A percentile compares a stretch with the other conserved stretches of the same genome.
phyloP scores from a whole-genome alignment of 345 rosid genomes.

The Populus tremula region DNA sequence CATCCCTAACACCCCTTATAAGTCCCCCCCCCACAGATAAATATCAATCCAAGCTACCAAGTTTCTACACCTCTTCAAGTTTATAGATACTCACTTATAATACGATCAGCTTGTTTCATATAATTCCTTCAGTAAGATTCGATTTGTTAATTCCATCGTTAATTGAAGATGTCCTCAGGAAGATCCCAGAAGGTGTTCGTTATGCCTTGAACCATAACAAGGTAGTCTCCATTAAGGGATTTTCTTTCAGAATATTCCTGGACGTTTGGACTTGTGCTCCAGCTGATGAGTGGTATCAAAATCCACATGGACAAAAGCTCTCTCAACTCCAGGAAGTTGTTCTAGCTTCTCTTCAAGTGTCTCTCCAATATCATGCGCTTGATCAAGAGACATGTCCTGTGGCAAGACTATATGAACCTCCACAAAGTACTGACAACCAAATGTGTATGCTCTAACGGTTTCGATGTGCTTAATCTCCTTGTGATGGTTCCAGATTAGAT shows the following conservation, averaged over 20 bases:
- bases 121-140: not conserved
- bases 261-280: constrained; percentile 34
- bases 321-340: constrained; percentile 40
- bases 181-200: not conserved
- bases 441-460: constrained; percentile 46
- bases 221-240: not conserved
- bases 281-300: constrained; percentile 30
- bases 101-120: not conserved
- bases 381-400: constrained; percentile 33
- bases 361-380: constrained; percentile 49
- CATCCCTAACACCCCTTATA: not conserved
- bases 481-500: constrained; percentile 51
- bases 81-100: not conserved
- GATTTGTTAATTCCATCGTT: not conserved
- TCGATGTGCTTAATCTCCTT: constrained; percentile 45
- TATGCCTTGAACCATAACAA: not conserved
- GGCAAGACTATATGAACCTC: constrained; percentile 49
- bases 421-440: constrained; percentile 42
- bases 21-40: not conserved
- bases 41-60: not conserved
- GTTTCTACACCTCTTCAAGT: not conserved
- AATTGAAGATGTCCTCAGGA: not conserved
- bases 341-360: constrained; percentile 49
- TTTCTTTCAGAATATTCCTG: not conserved
- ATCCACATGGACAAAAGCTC: constrained; percentile 52